Evolutionary conservation across 73 alveolate species (phyloP), one percentile per base, ranked within the genome.

Genomic region (Stentor roeselii): DNA sequence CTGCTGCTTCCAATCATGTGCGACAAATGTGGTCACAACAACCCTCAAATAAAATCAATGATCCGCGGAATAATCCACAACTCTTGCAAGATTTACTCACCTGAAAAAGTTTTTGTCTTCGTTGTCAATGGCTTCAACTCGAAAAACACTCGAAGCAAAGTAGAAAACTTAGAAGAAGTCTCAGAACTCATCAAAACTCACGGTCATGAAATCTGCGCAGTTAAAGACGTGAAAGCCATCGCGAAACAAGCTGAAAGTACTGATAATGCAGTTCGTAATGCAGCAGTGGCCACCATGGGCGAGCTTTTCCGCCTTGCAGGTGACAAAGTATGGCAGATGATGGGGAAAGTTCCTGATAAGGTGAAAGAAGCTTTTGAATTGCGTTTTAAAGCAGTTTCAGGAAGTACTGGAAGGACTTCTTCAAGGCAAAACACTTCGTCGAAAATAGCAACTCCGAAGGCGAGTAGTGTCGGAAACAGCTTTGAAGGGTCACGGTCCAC

Each of bases 21-120:
- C 38, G 95, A 90, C 35, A 90, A 90, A 78, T 36, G 87, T 14
- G 93, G 95, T 0, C 59, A 86, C 75, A 90, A 90, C 82, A 83
- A 90, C 42, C 82, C 67, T 35, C 41, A 75, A 15, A 6, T 90
- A 77, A 82, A 78, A 60, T 87, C 83, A 38, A 83, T 83, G 76
- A 84, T 87, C 32, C 83, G 85, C 83, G 82, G 35, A 42, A 60
- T 90, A 31, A 14, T 90, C 27, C 84, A 42, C 38, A 83, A 75
- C 82, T 39, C 84, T 21, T 60, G 82, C 36, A 76, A 84, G 6
- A 42, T 90, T 4, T 87, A 87, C 76, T 60, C 78, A 30, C 38
- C 84, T 3, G 50, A 83, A 60, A 82, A 82, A 42, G 58, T 40
- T 42, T 39, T 41, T 76, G 34, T 87, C 11, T 60, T 90, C 3